Conservation (phyloP, 2,329 filamentous ascomycete genomes). For the Biscogniauxia sp. region DNA sequence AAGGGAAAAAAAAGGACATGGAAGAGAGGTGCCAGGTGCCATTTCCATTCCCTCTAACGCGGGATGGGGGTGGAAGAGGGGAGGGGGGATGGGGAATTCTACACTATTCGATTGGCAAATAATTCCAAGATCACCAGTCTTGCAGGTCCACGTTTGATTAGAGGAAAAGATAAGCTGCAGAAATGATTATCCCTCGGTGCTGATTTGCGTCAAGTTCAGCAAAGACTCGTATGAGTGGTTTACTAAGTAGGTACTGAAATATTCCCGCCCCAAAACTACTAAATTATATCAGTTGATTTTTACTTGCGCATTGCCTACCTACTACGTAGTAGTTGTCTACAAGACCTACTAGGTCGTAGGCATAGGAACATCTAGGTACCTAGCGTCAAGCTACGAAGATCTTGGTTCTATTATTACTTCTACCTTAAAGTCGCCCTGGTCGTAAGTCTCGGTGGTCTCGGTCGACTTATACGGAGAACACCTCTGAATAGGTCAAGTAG, state of each 20-base stretch:
- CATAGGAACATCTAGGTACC: no score
- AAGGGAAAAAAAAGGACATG: background rate
- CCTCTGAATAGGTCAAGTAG: no score
- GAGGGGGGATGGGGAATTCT: background rate
- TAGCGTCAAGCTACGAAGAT: no score
- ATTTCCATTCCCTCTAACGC: constrained; percentile 15
- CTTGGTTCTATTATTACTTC: no score
- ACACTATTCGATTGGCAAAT: background rate
- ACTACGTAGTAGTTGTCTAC: no score
- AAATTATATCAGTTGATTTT: background rate
- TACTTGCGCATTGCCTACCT: background rate
- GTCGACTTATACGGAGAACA: no score
- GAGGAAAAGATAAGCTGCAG: background rate
- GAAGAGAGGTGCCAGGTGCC: background rate
- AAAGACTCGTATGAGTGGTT: background rate
- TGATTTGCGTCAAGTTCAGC: background rate
- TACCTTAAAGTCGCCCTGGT: no score
- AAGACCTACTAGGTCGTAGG: no score
- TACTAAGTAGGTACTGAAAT: background rate
- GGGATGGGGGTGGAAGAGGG: background rate
- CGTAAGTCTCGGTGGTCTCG: no score
- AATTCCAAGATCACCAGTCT: background rate
- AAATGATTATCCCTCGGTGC: background rate
- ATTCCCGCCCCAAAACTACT: background rate
- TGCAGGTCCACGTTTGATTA: background rate